These are phyloP conservation scores for Pogostemon cablin DNA, from an alignment of 257 asterid genomes.

Conservation along the genomic window DNA sequence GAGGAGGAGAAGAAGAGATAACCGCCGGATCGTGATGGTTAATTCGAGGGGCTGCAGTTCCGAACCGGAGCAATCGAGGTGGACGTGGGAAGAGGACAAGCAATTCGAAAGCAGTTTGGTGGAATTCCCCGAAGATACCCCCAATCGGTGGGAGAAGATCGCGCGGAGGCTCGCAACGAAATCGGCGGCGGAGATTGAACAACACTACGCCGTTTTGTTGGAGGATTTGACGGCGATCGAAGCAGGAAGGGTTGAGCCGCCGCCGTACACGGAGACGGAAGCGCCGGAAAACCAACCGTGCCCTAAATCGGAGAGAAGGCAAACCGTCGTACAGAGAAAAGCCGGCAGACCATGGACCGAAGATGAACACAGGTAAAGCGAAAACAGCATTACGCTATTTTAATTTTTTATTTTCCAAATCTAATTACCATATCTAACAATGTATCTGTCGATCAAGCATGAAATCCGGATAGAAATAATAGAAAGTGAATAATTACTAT, in stretches of 20 bases:
- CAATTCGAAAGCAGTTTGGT: conserved; percentile 40
- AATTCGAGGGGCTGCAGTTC: not conserved
- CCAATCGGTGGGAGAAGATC: conserved; percentile 49
- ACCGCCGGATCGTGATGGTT: conserved; percentile 23
- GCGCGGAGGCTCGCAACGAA: conserved; percentile 42
- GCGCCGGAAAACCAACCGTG: conserved; percentile 28
- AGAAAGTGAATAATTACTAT: too few species aligned
- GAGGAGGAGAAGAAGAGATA: not conserved
- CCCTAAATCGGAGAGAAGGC: conserved; percentile 41
- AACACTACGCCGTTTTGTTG: conserved; percentile 43
- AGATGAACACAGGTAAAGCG: conserved; percentile 52
- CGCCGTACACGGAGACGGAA: conserved; percentile 38
- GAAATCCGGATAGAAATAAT: too few species aligned
- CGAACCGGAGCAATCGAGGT: conserved; percentile 36
- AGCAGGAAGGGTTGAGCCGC: conserved; percentile 45
- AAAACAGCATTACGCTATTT: not conserved
- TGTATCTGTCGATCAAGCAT: not conserved
- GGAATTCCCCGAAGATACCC: conserved; percentile 38
- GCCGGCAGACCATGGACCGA: conserved; percentile 59
- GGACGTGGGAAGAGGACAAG: conserved; percentile 60
- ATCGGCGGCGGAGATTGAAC: conserved; percentile 49
- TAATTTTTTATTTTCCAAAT: not conserved
- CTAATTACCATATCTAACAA: not conserved
- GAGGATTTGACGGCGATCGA: conserved; percentile 49
- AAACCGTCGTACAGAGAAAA: conserved; percentile 37